Percentiles rank a stretch among this genome's conserved stretches.
Evolutionary conservation across 176 grass and related monocot genomes (phyloP).

Genomic region (Eleusine indica): DNA sequence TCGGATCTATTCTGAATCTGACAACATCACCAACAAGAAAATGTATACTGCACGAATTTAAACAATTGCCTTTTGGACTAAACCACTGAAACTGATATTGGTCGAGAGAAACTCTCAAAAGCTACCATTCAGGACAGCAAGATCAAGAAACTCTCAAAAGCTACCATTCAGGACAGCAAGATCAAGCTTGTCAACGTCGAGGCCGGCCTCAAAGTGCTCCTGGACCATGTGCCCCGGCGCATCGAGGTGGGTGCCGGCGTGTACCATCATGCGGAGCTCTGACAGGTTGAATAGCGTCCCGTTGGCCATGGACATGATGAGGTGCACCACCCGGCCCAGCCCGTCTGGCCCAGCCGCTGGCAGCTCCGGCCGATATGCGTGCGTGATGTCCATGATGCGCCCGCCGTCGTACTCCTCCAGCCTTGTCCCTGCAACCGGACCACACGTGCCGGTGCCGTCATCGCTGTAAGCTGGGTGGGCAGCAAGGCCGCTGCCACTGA

Average conservation of each 20-base stretch:
- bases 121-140: constrained; percentile 62
- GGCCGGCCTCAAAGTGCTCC: constrained; percentile 42
- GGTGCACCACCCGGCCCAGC: no score
- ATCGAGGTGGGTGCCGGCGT: no score
- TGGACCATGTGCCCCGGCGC: no score
- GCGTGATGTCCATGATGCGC: constrained; percentile 82
- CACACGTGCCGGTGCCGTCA: no score
- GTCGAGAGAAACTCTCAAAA: background rate
- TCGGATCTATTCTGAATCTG: background rate
- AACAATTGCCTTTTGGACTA: background rate
- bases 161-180: constrained; percentile 65
- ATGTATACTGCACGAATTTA: background rate
- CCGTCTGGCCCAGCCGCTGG: constrained; percentile 18
- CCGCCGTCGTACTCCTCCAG: constrained; percentile 61
- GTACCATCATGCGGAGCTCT: no score
- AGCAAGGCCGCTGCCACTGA: no score
- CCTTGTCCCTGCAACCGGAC: background rate
- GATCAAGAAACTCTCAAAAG: constrained; percentile 15
- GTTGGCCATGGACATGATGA: no score
- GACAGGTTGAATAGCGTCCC: no score
- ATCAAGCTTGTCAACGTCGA: constrained; percentile 73
- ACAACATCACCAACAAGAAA: background rate
- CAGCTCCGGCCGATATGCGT: constrained; percentile 68
- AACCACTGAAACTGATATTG: background rate
- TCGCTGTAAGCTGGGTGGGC: no score